These are phyloP conservation scores for Cairneyella variabilis DNA, from an alignment of 495 filamentous ascomycete genomes.

Conservation along the genomic window DNA sequence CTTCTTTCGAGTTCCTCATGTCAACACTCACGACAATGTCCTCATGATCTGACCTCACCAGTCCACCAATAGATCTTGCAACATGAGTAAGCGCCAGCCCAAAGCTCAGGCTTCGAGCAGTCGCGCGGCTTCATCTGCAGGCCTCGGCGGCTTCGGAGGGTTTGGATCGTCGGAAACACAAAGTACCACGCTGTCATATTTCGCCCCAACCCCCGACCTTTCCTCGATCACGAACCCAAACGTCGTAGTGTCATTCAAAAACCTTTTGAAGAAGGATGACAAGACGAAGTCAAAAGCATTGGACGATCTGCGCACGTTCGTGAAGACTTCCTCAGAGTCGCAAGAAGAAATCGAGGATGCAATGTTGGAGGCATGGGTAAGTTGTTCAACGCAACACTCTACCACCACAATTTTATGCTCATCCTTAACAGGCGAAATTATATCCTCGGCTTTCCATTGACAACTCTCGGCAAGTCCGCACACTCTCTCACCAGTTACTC, in stretches of 20 bases:
- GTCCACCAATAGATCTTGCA: neutral
- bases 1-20: neutral
- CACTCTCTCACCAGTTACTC: constrained; percentile 73
- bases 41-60: neutral
- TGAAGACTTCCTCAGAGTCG: constrained; percentile 34
- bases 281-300: constrained; percentile 91
- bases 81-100: constrained; percentile 55
- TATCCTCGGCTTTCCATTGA: constrained; percentile 89
- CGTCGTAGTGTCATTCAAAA: constrained; percentile 84
- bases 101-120: constrained; percentile 72
- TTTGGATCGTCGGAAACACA: constrained; percentile 39
- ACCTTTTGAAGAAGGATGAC: constrained; percentile 85
- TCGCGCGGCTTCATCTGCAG: constrained; percentile 50
- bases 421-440: too few species aligned
- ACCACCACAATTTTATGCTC: constrained; percentile 54
- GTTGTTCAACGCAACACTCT: constrained; percentile 20
- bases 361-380: constrained; percentile 82
- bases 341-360: constrained; percentile 66
- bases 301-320: constrained; percentile 71
- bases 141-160: constrained; percentile 39
- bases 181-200: constrained; percentile 66
- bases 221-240: constrained; percentile 72
- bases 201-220: constrained; percentile 80
- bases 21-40: neutral
- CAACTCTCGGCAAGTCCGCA: constrained; percentile 78